Evolutionary conservation across 2,329 filamentous ascomycete genomes (phyloP).

Genomic region (Botrytis pseudocinerea): DNA sequence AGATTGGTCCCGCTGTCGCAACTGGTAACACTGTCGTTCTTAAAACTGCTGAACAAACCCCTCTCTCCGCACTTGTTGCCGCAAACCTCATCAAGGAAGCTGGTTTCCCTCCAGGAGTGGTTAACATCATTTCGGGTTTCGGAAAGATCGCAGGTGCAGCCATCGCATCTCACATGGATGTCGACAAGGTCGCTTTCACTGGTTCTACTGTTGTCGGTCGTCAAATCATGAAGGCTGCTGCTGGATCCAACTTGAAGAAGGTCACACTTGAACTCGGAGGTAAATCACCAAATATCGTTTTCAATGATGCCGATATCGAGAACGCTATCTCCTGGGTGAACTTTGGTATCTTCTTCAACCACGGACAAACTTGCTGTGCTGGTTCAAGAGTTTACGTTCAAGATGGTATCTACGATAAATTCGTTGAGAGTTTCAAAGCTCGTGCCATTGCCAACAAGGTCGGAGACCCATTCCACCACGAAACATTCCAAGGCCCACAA

Average conservation of each 20-base stretch:
- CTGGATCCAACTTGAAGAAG: constrained; percentile 64
- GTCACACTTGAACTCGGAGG: constrained; percentile 64
- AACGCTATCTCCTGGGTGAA: constrained; percentile 65
- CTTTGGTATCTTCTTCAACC: constrained; percentile 48
- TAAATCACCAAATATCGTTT: constrained; percentile 64
- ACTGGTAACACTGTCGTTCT: constrained; percentile 60
- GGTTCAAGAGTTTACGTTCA: constrained; percentile 70
- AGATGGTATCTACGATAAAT: constrained; percentile 69
- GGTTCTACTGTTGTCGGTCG: constrained; percentile 63
- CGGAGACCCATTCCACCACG: constrained; percentile 64
- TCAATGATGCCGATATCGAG: constrained; percentile 61
- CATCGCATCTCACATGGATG: constrained; percentile 61
- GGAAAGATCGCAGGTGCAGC: constrained; percentile 67
- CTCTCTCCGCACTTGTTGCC: constrained; percentile 56
- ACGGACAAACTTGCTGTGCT: constrained; percentile 53
- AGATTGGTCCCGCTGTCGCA: constrained; percentile 62
- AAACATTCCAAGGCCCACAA: constrained; percentile 72
- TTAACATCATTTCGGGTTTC: constrained; percentile 66
- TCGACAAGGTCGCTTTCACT: constrained; percentile 68
- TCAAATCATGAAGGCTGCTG: constrained; percentile 64
- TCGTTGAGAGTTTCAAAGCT: constrained; percentile 65
- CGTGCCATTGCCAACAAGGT: constrained; percentile 63
- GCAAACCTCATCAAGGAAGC: constrained; percentile 60
- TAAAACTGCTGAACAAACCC: constrained; percentile 64
- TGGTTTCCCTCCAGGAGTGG: constrained; percentile 64